These are phyloP conservation scores for Botryotinia calthae DNA, from an alignment of 2,329 filamentous ascomycete species.

Conservation along the genomic window DNA sequence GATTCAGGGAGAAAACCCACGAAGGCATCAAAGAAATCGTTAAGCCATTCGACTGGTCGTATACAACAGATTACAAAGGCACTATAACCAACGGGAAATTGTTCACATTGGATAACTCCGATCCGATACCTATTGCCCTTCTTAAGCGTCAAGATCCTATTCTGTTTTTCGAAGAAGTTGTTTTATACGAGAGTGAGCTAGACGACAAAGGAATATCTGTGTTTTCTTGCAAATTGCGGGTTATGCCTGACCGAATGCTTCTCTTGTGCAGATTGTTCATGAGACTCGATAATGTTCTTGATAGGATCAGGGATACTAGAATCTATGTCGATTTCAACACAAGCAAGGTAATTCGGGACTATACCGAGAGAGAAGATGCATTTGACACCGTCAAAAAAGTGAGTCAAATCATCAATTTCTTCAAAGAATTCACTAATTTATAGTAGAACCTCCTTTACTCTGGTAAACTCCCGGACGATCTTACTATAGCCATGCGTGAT, in stretches of 20 bases:
- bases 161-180: slow-evolving; percentile 92
- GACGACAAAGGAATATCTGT: slow-evolving; percentile 96
- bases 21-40: slow-evolving; percentile 89
- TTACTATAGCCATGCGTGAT: slow-evolving; percentile 74
- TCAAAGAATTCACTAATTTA: slow-evolving; percentile 1
- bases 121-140: slow-evolving; percentile 76
- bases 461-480: slow-evolving; percentile 63
- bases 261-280: slow-evolving; percentile 86
- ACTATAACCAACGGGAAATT: slow-evolving; percentile 48
- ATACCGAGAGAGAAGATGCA: slow-evolving; percentile 78
- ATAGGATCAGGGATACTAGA: slow-evolving; percentile 84
- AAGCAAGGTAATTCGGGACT: slow-evolving; percentile 80
- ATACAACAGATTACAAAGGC: slow-evolving; percentile 83
- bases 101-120: slow-evolving; percentile 29
- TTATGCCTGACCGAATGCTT: slow-evolving; percentile 86
- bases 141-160: slow-evolving; percentile 90
- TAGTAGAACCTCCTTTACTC: slow-evolving; percentile 49
- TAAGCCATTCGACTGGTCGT: slow-evolving; percentile 97
- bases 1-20: slow-evolving; percentile 70
- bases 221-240: slow-evolving; percentile 84
- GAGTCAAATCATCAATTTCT: slow-evolving; percentile 36
- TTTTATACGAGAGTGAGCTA: slow-evolving; percentile 95
- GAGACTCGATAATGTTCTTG: slow-evolving; percentile 84
- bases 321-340: slow-evolving; percentile 86
- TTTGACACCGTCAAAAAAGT: slow-evolving; percentile 76